phyloP scores from a whole-genome alignment of 352 stramenopile species.

The Pythium folliculosum region DNA sequence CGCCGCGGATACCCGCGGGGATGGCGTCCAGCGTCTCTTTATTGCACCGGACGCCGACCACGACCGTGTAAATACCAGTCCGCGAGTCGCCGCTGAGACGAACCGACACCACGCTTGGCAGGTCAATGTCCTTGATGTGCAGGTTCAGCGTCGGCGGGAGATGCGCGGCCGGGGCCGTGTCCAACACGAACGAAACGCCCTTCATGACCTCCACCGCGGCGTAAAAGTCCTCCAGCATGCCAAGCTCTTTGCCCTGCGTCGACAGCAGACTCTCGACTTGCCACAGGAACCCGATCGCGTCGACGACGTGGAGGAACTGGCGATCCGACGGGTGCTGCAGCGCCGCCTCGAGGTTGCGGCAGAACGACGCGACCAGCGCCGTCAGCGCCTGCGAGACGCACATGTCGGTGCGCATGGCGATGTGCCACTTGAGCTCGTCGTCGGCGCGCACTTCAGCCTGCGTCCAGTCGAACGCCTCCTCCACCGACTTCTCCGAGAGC shows the following conservation, averaged over 20 bases:
- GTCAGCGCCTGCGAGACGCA: slow-evolving; percentile 79
- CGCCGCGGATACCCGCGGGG: slow-evolving; percentile 46
- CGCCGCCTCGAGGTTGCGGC: slow-evolving; percentile 64
- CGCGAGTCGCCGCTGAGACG: slow-evolving; percentile 55
- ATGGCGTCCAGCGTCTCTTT: slow-evolving; percentile 44
- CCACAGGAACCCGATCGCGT: slow-evolving; percentile 78
- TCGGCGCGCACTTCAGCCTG: slow-evolving; percentile 43
- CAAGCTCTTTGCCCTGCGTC: slow-evolving; percentile 94
- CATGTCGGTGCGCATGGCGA: slow-evolving; percentile 78
- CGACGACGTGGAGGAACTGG: slow-evolving; percentile 60
- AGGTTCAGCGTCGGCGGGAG: slow-evolving; percentile 73
- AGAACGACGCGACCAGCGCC: slow-evolving; percentile 73
- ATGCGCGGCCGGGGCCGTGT: slow-evolving; percentile 59
- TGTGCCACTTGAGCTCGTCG: slow-evolving; percentile 76
- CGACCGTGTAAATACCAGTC: slow-evolving; percentile 52
- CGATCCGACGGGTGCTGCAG: slow-evolving; percentile 62
- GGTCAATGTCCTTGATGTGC: slow-evolving; percentile 69
- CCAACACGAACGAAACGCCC: slow-evolving; percentile 66
- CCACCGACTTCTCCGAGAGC: slow-evolving; percentile 32
- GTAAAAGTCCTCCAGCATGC: slow-evolving; percentile 93
- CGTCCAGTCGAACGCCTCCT: slow-evolving; percentile 53
- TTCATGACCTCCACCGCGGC: slow-evolving; percentile 78
- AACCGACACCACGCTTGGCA: slow-evolving; percentile 76
- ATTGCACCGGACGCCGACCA: slow-evolving; percentile 60
- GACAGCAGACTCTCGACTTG: slow-evolving; percentile 93